Percentiles rank a stretch among this genome's conserved stretches.
phyloP scores from a whole-genome alignment of 1,139 yeast species.

The Blastobotrys illinoisensis region DNA sequence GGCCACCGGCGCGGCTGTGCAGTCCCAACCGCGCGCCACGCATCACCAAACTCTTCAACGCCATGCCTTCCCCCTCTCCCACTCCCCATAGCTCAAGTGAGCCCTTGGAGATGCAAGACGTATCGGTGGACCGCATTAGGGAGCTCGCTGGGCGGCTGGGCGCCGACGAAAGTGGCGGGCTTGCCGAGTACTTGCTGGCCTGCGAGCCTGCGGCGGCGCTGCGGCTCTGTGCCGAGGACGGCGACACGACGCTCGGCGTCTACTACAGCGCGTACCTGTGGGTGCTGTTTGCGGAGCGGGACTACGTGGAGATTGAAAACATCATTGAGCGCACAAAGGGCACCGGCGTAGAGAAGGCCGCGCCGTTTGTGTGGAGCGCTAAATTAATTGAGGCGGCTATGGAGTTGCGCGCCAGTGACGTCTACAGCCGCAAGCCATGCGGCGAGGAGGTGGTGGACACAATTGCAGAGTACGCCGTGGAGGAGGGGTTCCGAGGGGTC shows the following conservation, averaged over 20 bases:
- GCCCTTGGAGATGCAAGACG: neutral
- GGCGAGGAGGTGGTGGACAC: neutral
- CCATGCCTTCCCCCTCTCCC: too few species aligned
- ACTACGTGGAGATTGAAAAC: constrained; percentile 3
- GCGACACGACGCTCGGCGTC: neutral
- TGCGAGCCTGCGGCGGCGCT: constrained; percentile 4
- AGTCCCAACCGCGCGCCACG: neutral
- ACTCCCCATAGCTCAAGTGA: too few species aligned
- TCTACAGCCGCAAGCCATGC: neutral
- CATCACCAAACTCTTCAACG: neutral
- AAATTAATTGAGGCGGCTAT: neutral
- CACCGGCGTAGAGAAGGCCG: neutral
- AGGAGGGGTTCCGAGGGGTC: neutral
- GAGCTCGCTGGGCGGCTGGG: neutral
- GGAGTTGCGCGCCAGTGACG: neutral
- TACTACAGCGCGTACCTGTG: constrained; percentile 7
- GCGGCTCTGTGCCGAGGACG: neutral
- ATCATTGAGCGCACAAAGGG: neutral
- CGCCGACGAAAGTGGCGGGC: neutral
- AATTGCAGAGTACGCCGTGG: neutral
- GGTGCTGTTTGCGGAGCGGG: constrained; percentile 2
- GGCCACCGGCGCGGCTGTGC: neutral
- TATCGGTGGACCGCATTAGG: neutral
- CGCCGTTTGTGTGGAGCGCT: neutral
- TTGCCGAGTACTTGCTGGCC: neutral